Percentiles rank a stretch among this genome's conserved stretches.
These are phyloP conservation scores for Lactuca sativa DNA, from an alignment of 129 eudicot species.

Conservation along the genomic window DNA sequence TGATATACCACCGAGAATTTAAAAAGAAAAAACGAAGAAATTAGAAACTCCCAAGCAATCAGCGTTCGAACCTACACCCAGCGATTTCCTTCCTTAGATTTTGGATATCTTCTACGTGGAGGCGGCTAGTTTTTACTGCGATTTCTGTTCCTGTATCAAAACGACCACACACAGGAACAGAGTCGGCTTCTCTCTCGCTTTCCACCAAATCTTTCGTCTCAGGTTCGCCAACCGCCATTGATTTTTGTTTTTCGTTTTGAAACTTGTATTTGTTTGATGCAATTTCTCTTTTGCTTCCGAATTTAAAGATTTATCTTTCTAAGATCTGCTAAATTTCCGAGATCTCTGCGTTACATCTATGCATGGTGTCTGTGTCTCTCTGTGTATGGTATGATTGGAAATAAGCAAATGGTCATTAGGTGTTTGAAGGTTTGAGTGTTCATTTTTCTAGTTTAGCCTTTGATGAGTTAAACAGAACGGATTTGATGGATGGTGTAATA, in stretches of 20 bases:
- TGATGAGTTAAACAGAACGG: neutral
- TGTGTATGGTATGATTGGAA: neutral
- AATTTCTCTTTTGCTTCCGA: neutral
- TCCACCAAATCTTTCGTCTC: slow-evolving; percentile 22
- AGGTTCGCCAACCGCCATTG: slow-evolving; percentile 18
- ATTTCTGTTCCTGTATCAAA: neutral
- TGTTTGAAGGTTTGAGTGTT: neutral
- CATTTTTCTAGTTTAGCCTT: neutral
- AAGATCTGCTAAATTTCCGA: slow-evolving; percentile 15
- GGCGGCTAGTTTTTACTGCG: neutral
- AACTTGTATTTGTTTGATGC: neutral
- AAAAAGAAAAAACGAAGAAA: too few species aligned
- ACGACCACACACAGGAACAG: slow-evolving; percentile 3
- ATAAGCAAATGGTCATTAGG: neutral
- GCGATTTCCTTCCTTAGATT: too few species aligned
- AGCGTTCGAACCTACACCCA: too few species aligned
- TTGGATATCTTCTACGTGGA: too few species aligned
- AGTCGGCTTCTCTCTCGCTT: slow-evolving; percentile 15
- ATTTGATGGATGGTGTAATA: neutral
- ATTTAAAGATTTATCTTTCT: neutral
- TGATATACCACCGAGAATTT: too few species aligned
- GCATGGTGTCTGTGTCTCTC: neutral
- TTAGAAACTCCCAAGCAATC: too few species aligned
- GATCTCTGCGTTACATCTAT: slow-evolving; percentile 1
- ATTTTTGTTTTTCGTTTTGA: neutral